Evolutionary conservation across 129 eudicot genomes (phyloP), one percentile per base, ranked within the genome.

Genomic region (Tagetes erecta): DNA sequence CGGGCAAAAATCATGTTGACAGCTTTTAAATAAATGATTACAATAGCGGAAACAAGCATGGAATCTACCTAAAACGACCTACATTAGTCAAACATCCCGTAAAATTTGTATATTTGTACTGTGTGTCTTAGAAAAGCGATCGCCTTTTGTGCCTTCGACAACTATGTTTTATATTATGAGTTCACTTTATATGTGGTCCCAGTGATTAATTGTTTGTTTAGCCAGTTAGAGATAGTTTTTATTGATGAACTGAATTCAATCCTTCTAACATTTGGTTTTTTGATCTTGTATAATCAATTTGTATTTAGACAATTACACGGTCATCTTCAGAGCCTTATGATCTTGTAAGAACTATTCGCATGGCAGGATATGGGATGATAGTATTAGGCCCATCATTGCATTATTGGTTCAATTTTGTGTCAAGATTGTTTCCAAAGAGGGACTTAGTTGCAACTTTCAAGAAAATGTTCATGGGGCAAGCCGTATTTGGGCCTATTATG

Each of bases 361-460:
- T 94, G 99, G 94, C 87, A 70, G 97, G 97, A 55, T 94, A 86
- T 33, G 99, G 99, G 20, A 27, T 88, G 89, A 35, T 94, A 58
- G 46, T 91, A 31, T 57, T 91, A 68, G 99, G 97, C 30, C 96
- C 99, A 41, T 52, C 92, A 3, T 37, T 88, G 72, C 97, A 91
- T 88, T 85, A 13, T 44, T 94, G 96, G 99, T 94, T 91, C 90
- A 94, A 91, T 66, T 83, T 88, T 30, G 76, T 88, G 71, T 85
- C 96, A 5, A 85, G 73, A 60, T 20, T 79, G 68, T 80, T 94
- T 46, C 97, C 99, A 38, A 86, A 84, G 52, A 86, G 91, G 11
- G 97, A 91, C 73, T 73, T 94, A 8, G 37, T 85, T 5, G 62
- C 96, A 49, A 87, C 96, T 3, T 80, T 87, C 42, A 88, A 84